Conservation (phyloP, 495 filamentous ascomycete species). For the Neurospora sp. region DNA sequence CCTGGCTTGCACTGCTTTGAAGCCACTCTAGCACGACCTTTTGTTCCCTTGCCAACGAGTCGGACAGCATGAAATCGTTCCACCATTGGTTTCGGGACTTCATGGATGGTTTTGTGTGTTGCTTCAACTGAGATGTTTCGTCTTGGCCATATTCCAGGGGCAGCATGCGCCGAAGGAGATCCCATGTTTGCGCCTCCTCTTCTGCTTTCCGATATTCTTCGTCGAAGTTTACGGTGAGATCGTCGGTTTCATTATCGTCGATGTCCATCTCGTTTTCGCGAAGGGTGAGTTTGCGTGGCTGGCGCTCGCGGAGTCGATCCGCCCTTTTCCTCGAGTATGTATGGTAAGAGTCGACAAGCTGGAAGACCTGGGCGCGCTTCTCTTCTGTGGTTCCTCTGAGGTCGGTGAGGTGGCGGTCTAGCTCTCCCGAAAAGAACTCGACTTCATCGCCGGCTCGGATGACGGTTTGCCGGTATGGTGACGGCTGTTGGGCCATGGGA, state of each 20-base stretch:
- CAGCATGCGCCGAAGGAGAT: slow-evolving; percentile 56
- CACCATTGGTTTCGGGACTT: slow-evolving; percentile 26
- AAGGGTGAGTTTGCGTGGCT: slow-evolving; percentile 1
- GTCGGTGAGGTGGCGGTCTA: slow-evolving; percentile 30
- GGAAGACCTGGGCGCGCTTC: slow-evolving; percentile 32
- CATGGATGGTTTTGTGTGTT: not conserved
- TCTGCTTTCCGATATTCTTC: slow-evolving; percentile 32
- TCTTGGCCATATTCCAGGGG: slow-evolving; percentile 39
- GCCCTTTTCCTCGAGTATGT: slow-evolving; percentile 29
- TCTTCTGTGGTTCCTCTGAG: slow-evolving; percentile 22
- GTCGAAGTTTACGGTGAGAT: slow-evolving; percentile 22
- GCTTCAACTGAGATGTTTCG: slow-evolving; percentile 21
- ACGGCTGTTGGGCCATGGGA: slow-evolving; percentile 16
- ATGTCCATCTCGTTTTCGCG: slow-evolving; percentile 49
- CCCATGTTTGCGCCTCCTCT: slow-evolving; percentile 79
- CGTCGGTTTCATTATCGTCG: slow-evolving; percentile 31
- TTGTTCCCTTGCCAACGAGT: slow-evolving; percentile 52
- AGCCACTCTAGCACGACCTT: slow-evolving; percentile 75
- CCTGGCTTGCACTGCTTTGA: slow-evolving; percentile 55
- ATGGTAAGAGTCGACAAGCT: slow-evolving; percentile 35
- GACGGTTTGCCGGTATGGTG: slow-evolving; percentile 16
- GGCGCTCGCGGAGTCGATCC: slow-evolving; percentile 25
- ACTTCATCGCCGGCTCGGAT: slow-evolving; percentile 30
- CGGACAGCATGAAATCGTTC: slow-evolving; percentile 38
- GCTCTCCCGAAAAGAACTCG: slow-evolving; percentile 34